Percentiles rank a stretch among this genome's conserved stretches.
Conservation (phyloP, 257 asterid genomes). For the Henckelia pumila region DNA sequence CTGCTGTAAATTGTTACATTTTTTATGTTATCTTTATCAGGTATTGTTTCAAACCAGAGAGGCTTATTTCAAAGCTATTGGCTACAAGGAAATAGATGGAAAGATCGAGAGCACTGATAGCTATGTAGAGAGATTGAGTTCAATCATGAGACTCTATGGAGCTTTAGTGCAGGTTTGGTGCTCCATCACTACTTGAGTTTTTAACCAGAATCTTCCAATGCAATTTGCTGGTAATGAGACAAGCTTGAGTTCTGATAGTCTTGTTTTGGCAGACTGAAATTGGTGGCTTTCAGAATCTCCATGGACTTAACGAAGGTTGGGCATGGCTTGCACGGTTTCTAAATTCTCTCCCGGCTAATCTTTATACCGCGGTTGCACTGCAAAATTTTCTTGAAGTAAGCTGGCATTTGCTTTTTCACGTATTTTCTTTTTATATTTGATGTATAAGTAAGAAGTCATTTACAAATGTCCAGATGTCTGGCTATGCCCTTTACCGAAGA, state of each 20-base stretch:
- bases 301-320: constrained; percentile 83
- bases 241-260: not conserved
- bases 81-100: constrained; percentile 62
- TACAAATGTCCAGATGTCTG: constrained; percentile 65
- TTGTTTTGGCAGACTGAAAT: constrained; percentile 61
- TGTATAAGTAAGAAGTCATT: constrained; percentile 12
- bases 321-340: constrained; percentile 90
- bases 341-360: constrained; percentile 76
- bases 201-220: not conserved
- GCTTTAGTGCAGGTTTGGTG: constrained; percentile 84
- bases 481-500: constrained; percentile 50
- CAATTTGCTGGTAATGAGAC: not conserved
- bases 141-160: constrained; percentile 79
- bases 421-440: not conserved
- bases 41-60: constrained; percentile 48
- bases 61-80: constrained; percentile 68
- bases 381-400: constrained; percentile 80
- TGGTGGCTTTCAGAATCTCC: constrained; percentile 50
- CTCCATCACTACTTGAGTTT: constrained; percentile 10
- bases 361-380: constrained; percentile 68
- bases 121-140: constrained; percentile 47
- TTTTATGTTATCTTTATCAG: constrained; percentile 35
- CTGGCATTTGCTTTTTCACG: constrained; percentile 14
- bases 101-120: constrained; percentile 55
- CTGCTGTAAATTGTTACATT: constrained; percentile 3